phyloP scores from a whole-genome alignment of 768 basidiomycete genomes.

The Pleurotus citrinopileatus region DNA sequence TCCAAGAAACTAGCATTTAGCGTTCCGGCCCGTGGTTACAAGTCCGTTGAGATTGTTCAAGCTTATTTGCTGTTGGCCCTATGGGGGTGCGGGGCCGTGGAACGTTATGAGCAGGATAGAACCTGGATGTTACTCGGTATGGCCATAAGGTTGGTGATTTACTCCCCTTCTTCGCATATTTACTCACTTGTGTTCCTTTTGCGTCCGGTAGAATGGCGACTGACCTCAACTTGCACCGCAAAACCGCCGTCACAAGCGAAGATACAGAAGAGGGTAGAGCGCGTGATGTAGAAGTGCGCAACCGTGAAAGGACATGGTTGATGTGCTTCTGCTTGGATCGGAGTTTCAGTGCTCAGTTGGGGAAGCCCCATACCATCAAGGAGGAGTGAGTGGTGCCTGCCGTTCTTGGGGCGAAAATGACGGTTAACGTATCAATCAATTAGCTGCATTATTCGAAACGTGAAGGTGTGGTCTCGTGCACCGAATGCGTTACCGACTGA shows the following conservation, averaged over 20 bases:
- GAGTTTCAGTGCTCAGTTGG: conserved; percentile 94
- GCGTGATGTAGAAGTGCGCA: conserved; percentile 83
- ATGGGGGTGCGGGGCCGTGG: conserved; percentile 94
- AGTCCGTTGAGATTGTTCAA: conserved; percentile 93
- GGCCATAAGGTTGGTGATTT: conserved; percentile 62
- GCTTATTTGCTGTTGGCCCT: conserved; percentile 86
- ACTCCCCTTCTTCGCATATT: not conserved
- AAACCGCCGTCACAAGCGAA: conserved; percentile 56
- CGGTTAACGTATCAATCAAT: conserved; percentile 13
- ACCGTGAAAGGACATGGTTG: conserved; percentile 94
- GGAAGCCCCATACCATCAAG: conserved; percentile 88
- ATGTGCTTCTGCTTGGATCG: conserved; percentile 84
- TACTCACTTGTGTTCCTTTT: conserved; percentile 1
- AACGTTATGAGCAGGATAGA: conserved; percentile 94
- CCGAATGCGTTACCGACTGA: conserved; percentile 66
- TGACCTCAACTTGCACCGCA: conserved; percentile 93
- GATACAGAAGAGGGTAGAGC: conserved; percentile 80
- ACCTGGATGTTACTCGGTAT: conserved; percentile 91
- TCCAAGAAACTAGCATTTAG: conserved; percentile 87
- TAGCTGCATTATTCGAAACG: conserved; percentile 87
- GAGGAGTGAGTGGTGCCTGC: conserved; percentile 71
- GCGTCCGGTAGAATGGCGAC: conserved; percentile 77
- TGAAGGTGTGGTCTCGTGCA: conserved; percentile 68
- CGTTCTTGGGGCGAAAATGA: conserved; percentile 10
- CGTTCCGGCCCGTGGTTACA: conserved; percentile 84